Base-by-base conservation (phyloP, 768 basidiomycete genomes). In the Pleurotus sapidus region DNA sequence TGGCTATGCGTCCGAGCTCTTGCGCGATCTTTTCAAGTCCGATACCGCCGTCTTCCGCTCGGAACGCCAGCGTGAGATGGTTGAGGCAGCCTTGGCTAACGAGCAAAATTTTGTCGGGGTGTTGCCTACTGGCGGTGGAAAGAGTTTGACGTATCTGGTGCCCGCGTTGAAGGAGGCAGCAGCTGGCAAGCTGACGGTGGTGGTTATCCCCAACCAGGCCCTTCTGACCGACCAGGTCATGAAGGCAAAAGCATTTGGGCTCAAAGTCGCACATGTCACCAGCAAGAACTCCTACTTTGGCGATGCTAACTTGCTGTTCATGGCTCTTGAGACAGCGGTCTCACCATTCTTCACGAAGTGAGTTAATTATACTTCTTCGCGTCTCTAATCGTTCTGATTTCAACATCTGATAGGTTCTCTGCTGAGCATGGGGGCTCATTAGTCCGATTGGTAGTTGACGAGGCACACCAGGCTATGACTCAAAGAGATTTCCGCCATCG, bases 101-200 rank as follows among this genome's bases (percentile, higher is more conserved):
- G 7, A 57, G 20, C 45, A 58, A 1, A 65, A 57, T 45, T 64
- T 65, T 58, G 54, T 64, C 8, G 57, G 59, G 7, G 57, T 67
- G 3, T 17, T 68, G 20, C 65, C 67, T 0, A 68, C 67, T 5
- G 67, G 67, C 5, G 56, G 58, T 2, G 65, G 67, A 2, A 68
- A 68, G 45, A 68, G 65, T 42, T 46, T 65, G 1, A 51, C 48
- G 1, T 66, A 57, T 47, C 50, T 61, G 15, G 24, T 68, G 0
- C 62, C 65, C 4, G 20, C 65, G 5, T 56, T 63, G 39, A 46
- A 50, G n/a, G 60, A 63, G 38, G 25, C 25, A 25, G 25, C 25
- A 25, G 5, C 18, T 24, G 39, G 20, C 17, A 0, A 46, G 39
- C 14, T 42, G 38, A 65, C 64, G 0, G 42, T 59, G 49, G 63